phyloP scores from a whole-genome alignment of 2,329 filamentous ascomycete genomes.

The Dactylellina drechsleri region DNA sequence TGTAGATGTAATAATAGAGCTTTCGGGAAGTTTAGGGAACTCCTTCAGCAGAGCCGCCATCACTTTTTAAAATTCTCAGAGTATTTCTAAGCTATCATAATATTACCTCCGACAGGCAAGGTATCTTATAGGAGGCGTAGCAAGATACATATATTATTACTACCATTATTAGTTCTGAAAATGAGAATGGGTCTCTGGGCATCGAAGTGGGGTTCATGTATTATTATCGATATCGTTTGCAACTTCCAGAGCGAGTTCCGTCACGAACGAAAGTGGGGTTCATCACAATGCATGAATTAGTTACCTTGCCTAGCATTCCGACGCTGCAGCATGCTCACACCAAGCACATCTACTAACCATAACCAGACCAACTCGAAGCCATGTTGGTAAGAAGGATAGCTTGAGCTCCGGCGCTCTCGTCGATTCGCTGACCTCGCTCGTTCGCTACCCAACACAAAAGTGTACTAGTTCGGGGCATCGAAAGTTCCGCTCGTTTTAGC shows the following conservation, averaged over 20 bases:
- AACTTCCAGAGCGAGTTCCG: neutral
- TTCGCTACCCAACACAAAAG: constrained; percentile 45
- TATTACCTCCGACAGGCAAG: neutral
- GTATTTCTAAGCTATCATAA: constrained; percentile 3
- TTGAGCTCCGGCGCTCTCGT: constrained; percentile 53
- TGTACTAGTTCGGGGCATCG: constrained; percentile 15
- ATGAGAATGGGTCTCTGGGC: no score
- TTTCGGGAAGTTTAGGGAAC: constrained; percentile 45
- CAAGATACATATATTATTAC: constrained; percentile 14
- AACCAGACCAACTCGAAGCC: neutral
- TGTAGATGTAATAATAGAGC: no score
- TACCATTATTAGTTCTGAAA: constrained; percentile 15
- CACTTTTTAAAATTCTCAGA: neutral
- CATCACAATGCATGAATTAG: neutral
- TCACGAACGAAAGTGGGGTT: constrained; percentile 4
- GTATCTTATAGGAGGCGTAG: neutral
- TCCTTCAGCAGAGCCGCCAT: constrained; percentile 11
- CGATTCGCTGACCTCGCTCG: constrained; percentile 11
- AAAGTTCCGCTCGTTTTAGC: constrained; percentile 13
- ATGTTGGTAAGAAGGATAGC: neutral
- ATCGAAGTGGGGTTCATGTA: neutral
- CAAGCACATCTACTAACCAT: no score
- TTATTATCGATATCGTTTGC: neutral
- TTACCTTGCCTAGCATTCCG: constrained; percentile 15
- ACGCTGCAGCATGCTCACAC: neutral